A percentile compares a stretch with the other conserved stretches of the same genome.
Evolutionary conservation across 2,329 filamentous ascomycete genomes (phyloP).

Genomic region (Fusarium sp.): DNA sequence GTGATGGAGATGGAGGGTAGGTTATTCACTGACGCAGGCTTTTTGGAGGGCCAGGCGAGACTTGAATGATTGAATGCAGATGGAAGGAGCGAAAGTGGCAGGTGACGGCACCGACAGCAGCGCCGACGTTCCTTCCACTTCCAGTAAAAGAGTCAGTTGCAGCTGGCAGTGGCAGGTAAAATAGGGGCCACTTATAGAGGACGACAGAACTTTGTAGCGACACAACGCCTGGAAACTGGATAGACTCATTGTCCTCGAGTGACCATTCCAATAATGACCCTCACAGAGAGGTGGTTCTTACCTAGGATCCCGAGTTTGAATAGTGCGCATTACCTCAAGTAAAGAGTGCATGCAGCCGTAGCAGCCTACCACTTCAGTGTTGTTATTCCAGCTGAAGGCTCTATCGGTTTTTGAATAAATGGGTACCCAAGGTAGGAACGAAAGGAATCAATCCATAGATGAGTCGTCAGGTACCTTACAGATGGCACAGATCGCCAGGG

Average conservation of each 20-base stretch:
- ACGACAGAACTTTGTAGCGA: background rate
- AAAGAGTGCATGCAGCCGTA: background rate
- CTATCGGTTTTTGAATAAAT: background rate
- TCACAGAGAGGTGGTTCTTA: background rate
- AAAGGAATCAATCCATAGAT: background rate
- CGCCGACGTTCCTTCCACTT: slow-evolving; percentile 17
- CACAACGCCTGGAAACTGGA: background rate
- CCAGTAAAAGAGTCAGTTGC: slow-evolving; percentile 4
- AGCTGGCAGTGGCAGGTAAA: slow-evolving; percentile 17
- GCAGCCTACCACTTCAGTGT: background rate
- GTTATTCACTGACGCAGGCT: slow-evolving; percentile 43
- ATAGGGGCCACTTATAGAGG: background rate
- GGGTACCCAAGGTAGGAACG: slow-evolving; percentile 1
- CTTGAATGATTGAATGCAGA: slow-evolving; percentile 18
- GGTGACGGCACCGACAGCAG: slow-evolving; percentile 30
- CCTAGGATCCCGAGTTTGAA: background rate
- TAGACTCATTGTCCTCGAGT: background rate
- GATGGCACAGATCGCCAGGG: background rate
- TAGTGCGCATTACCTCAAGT: background rate
- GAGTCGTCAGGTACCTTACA: slow-evolving; percentile 1
- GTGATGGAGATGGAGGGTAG: slow-evolving; percentile 27
- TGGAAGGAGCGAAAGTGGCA: slow-evolving; percentile 38
- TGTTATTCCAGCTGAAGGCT: background rate
- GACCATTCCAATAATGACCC: background rate
- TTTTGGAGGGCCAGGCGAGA: slow-evolving; percentile 35